Evolutionary conservation across 306 rosid genomes (phyloP).

Genomic region (Vigna trinervia): DNA sequence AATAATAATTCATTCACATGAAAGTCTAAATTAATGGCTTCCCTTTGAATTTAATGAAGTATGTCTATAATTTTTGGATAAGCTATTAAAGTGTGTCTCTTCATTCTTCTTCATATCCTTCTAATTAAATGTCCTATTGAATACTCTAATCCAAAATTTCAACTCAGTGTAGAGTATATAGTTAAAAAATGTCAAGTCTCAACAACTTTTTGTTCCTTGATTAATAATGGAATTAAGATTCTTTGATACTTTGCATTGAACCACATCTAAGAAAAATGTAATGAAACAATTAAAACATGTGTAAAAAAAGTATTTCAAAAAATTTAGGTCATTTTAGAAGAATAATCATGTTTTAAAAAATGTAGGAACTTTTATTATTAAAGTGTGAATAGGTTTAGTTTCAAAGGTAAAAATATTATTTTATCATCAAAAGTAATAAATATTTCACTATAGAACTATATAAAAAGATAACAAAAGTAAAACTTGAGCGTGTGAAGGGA

Average conservation of each 20-base stretch:
- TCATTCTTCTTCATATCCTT: not conserved
- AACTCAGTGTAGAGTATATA: not conserved
- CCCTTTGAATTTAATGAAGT: not conserved
- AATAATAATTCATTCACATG: not conserved
- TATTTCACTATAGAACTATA: no score
- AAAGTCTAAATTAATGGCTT: not conserved
- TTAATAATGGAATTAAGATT: not conserved
- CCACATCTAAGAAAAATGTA: not conserved
- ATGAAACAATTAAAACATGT: not conserved
- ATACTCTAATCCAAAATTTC: no score
- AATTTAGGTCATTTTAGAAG: not conserved
- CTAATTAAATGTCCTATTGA: not conserved
- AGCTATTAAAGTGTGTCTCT: not conserved
- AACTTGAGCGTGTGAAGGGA: not conserved
- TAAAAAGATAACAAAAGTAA: no score
- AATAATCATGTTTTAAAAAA: not conserved
- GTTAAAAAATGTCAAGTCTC: not conserved
- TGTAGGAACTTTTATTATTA: not conserved
- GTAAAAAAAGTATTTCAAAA: not conserved
- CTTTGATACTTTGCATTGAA: not conserved
- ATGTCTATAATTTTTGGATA: not conserved
- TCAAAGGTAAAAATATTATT: no score
- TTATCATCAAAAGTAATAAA: no score
- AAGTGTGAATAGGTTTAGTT: not conserved
- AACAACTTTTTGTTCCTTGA: not conserved